Conservation (phyloP, 2,329 filamentous ascomycete species). For the Rhytidhysteron rufulum region DNA sequence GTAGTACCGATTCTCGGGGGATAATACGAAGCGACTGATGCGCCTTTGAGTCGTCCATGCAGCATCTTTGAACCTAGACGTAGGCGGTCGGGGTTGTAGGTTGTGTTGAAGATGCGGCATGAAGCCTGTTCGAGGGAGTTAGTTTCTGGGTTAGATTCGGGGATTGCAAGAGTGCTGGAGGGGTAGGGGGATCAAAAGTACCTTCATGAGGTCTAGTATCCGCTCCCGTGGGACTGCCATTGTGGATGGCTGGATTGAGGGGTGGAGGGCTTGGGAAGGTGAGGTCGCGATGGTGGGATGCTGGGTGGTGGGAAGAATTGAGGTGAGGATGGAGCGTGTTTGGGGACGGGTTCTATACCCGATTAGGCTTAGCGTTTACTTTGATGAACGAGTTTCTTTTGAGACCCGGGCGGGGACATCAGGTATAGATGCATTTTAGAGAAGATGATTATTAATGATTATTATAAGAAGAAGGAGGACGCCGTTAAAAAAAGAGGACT, state of each 20-base stretch:
- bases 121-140: conserved; percentile 58
- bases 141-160: neutral
- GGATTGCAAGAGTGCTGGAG: neutral
- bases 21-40: conserved; percentile 81
- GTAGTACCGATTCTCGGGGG: conserved; percentile 70
- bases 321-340: no score
- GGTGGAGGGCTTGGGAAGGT: conserved; percentile 1
- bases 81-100: conserved; percentile 78
- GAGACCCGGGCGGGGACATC: no score
- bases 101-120: conserved; percentile 88
- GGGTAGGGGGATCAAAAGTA: conserved; percentile 31
- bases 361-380: no score
- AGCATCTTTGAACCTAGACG: conserved; percentile 90
- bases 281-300: conserved; percentile 1
- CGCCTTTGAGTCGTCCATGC: conserved; percentile 82
- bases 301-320: conserved; percentile 1
- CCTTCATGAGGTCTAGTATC: conserved; percentile 73
- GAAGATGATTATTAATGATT: no score
- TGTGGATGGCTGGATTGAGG: conserved; percentile 7
- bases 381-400: no score
- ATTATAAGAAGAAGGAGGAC: no score
- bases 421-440: no score
- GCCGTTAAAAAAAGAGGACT: no score
- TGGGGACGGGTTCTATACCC: no score
- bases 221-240: conserved; percentile 53